These are phyloP conservation scores for Xylariales sp. DNA, from an alignment of 2,329 filamentous ascomycete genomes.

Conservation along the genomic window DNA sequence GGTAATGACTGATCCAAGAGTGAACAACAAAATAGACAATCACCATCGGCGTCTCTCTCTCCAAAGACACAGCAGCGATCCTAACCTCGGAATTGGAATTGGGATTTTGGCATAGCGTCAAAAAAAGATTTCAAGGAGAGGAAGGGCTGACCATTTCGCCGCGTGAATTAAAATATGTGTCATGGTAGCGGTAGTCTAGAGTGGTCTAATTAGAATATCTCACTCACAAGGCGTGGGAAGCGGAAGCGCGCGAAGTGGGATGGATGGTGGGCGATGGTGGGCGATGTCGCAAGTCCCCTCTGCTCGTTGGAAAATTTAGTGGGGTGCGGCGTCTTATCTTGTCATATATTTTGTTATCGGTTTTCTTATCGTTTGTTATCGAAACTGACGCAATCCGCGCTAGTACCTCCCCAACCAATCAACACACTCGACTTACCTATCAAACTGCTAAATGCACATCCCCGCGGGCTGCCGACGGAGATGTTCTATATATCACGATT, in stretches of 20 bases:
- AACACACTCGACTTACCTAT: slow-evolving; percentile 11
- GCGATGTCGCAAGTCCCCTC: slow-evolving; percentile 30
- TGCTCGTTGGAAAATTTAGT: slow-evolving; percentile 12
- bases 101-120: background rate
- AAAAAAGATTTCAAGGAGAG: background rate
- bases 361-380: slow-evolving; percentile 10
- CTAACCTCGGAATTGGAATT: background rate
- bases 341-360: slow-evolving; percentile 14
- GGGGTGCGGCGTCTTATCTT: background rate
- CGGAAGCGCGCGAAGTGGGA: slow-evolving; percentile 30
- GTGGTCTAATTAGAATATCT: too few species aligned
- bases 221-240: background rate
- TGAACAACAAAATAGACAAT: too few species aligned
- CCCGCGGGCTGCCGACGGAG: slow-evolving; percentile 31
- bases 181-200: background rate
- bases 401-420: slow-evolving; percentile 14
- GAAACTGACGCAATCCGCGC: slow-evolving; percentile 11
- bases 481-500: slow-evolving; percentile 7
- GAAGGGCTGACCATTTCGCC: slow-evolving; percentile 1
- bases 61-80: background rate
- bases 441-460: slow-evolving; percentile 7
- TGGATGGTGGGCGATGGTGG: slow-evolving; percentile 35
- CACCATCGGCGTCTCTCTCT: too few species aligned
- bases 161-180: background rate
- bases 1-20: too few species aligned